These are phyloP conservation scores for Leucosporidium creatinivorum DNA, from an alignment of 768 basidiomycete species.

Conservation along the genomic window DNA sequence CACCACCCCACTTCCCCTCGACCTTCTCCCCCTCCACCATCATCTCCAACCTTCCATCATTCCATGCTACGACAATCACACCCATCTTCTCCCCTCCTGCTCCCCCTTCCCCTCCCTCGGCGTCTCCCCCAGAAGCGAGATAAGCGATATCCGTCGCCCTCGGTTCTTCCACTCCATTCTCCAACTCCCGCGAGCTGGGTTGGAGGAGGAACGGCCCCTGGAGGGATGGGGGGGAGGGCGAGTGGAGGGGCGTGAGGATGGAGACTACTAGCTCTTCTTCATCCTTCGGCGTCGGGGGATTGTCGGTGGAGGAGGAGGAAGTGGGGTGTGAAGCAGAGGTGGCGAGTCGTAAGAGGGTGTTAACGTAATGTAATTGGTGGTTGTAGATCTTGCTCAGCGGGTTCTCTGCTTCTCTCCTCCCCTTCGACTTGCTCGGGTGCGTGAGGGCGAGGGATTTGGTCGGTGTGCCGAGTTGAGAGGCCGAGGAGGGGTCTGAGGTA, in stretches of 20 bases:
- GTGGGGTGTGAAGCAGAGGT: conserved; percentile 50
- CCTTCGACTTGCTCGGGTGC: conserved; percentile 35
- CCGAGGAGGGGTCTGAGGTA: conserved; percentile 36
- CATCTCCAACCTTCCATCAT: conserved; percentile 81
- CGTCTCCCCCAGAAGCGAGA: conserved; percentile 48
- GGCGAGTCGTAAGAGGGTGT: conserved; percentile 55
- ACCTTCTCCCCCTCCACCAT: conserved; percentile 84
- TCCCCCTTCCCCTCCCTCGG: conserved; percentile 45
- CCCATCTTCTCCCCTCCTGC: conserved; percentile 65
- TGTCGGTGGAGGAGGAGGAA: conserved; percentile 43
- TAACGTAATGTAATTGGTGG: conserved; percentile 75
- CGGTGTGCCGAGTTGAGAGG: neutral
- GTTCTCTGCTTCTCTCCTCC: neutral
- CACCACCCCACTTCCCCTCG: conserved; percentile 68
- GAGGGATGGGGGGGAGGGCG: conserved; percentile 46
- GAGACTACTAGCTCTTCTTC: neutral
- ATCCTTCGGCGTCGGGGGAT: conserved; percentile 46
- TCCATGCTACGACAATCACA: conserved; percentile 64
- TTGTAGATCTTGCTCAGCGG: conserved; percentile 49
- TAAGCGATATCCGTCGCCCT: conserved; percentile 70
- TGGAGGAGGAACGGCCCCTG: conserved; percentile 91
- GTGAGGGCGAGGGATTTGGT: neutral
- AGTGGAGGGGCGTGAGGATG: conserved; percentile 42
- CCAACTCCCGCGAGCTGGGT: conserved; percentile 65
- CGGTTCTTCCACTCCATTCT: conserved; percentile 65